Base-by-base conservation (phyloP, 805 yeast species). In the Babjeviella inositovora region DNA sequence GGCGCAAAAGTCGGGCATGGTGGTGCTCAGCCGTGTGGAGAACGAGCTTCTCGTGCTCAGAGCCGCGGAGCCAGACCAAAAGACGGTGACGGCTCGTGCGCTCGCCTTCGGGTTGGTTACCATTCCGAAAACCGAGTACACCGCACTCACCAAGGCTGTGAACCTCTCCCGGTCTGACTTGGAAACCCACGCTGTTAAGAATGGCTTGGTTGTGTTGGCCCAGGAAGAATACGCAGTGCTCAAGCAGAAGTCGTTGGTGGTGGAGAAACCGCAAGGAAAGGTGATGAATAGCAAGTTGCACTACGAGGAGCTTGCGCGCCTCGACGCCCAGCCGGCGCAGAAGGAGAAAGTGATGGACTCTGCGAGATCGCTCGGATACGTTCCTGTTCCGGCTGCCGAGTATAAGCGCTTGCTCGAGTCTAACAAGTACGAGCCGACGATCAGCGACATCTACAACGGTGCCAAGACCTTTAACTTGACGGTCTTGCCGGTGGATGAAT, bases 401-500 rank as follows among this genome's bases (percentile, higher is more conserved):
- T 26, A 21, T 14, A 21, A 28, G 22, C 26, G 37, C 7, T 24
- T 28, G 15, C 9, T 22, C 8, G 24, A 20, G 9, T 22, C 22
- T 11, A 25, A 19, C 14, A 23, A 27, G 17, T 13, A 20, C 22
- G 14, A 8, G 6, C 22, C 22, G 8, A 20, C 22, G 8, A 20
- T 20, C 18, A 30, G 13, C 27, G 7, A 28, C 28, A 8, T 25
- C 23, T 9, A 26, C 25, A 20, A 28, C 23, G 13, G 22, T 25
- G 62, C 71, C 4, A 53, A 49, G 34, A 40, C 40, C 9, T 55
- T 57, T 32, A 54, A 56, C 6, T 35, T 64, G 23, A 46, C 57
- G 3, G 56, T 63, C 1, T 30, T 64, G 20, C 53, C 68, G 2
- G 31, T 41, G 5, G 63, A 56, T 0, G 69, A 62, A 26, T 62